Conservation (phyloP, 164 flowering plant genomes). For the Dillenia turbinata region DNA sequence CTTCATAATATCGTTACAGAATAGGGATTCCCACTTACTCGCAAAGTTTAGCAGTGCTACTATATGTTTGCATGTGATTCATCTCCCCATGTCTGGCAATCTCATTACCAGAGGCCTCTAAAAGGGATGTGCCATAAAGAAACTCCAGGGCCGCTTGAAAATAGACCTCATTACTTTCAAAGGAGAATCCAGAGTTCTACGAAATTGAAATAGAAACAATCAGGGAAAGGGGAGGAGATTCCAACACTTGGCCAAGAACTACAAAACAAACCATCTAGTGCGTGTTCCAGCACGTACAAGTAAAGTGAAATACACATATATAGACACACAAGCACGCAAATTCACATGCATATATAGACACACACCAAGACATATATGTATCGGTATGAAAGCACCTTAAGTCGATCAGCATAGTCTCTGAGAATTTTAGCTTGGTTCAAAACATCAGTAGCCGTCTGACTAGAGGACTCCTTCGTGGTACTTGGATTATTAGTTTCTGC, state of each 20-base stretch:
- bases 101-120: constrained; percentile 28
- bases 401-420: constrained; percentile 36
- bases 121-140: constrained; percentile 44
- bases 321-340: no score
- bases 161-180: constrained; percentile 31
- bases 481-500: no score
- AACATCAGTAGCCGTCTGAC: constrained; percentile 20
- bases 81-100: constrained; percentile 22
- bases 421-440: constrained; percentile 42
- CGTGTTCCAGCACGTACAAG: no score
- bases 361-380: no score
- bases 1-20: no score
- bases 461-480: constrained; percentile 16
- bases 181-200: constrained; percentile 34
- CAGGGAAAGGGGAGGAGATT: no score
- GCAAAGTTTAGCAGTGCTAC: constrained; percentile 40
- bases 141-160: constrained; percentile 50
- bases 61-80: constrained; percentile 31
- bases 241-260: no score
- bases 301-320: no score
- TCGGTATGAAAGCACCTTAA: constrained; percentile 32
- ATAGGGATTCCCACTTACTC: constrained; percentile 30
- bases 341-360: no score
- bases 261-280: no score
- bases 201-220: not conserved